A percentile compares a stretch with the other conserved stretches of the same genome.
phyloP scores from a whole-genome alignment of 192 early-diverging fungal genomes.

The Umbelopsis vinacea region DNA sequence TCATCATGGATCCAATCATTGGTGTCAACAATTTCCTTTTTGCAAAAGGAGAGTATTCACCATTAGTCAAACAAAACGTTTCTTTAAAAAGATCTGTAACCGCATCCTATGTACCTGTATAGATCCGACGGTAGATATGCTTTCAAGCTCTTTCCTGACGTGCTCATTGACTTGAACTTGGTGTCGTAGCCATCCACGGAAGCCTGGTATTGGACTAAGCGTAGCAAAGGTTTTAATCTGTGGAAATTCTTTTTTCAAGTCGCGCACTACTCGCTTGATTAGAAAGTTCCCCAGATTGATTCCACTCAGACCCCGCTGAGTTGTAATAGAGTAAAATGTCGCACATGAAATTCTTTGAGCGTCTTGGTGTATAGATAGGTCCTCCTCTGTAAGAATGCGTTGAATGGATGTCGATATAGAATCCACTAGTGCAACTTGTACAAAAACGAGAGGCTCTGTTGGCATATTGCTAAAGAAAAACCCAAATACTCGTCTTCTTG shows the following conservation, averaged over 20 bases:
- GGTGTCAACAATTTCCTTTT: not conserved
- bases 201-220: conserved; percentile 88
- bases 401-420: conserved; percentile 71
- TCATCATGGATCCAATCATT: not conserved
- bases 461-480: conserved; percentile 82
- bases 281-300: conserved; percentile 91
- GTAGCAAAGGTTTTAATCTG: conserved; percentile 83
- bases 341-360: conserved; percentile 61
- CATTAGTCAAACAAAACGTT: too few relatives aligned
- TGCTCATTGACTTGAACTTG: conserved; percentile 15
- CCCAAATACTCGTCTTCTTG: conserved; percentile 79
- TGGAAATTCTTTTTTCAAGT: conserved; percentile 71
- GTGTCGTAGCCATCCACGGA: conserved; percentile 77
- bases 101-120: not conserved
- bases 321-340: conserved; percentile 94
- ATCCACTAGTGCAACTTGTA: conserved; percentile 81
- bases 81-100: not conserved
- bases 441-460: conserved; percentile 87
- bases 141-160: not conserved
- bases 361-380: conserved; percentile 8
- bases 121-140: not conserved
- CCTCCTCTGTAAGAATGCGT: conserved; percentile 41
- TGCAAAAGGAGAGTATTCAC: not conserved
- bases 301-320: conserved; percentile 82
- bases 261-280: conserved; percentile 87